Base-by-base conservation (phyloP, 805 yeast genomes). In the Yamadazyma endophytica region DNA sequence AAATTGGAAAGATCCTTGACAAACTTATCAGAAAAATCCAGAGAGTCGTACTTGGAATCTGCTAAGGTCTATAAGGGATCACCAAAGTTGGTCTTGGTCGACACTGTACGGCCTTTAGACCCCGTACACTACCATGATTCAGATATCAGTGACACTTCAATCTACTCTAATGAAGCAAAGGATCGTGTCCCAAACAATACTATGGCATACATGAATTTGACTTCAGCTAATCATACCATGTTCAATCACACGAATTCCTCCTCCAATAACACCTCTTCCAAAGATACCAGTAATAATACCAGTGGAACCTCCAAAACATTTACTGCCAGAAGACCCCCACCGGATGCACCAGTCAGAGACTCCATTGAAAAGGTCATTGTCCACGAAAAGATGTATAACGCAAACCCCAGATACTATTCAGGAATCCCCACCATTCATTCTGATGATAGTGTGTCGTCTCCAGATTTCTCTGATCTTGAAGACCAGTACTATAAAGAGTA, bases 1-100 rank as follows among this genome's bases (percentile, higher is more conserved):
- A 43, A 47, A 37, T 33, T 57, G 36, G 60, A 39, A 33, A 19
- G 29, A n/a, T 29, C 37, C 14, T 24, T 34, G 9, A 13, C 35
- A 19, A 31, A 32, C 4, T 28, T 28, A 18, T 29, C 33, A n/a
- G 37, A 33, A 18, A 28, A 16, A 13, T 28, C 37, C 9, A 19
- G 18, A 13, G 14, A 28, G 9, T 28, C 31, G 9, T 12, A 13
- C n/a, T 23, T 32, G 2, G 23, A 23, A 23, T 23, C 23, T 19
- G 35, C 37, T 8, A 26, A 27, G 9, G 24, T 34, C 4, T 24
- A 27, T 11, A 26, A 13, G 9, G 26, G 26, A 17, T 21, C 37
- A 4, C 41, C 40, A 3, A 31, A 28, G 21, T 28, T 40, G 8
- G 35, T 36, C 24, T 32, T 32, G 22, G 19, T 29, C 13, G 28